These are phyloP conservation scores for Candida loeiensis DNA, from an alignment of 805 yeast genomes.

Conservation along the genomic window DNA sequence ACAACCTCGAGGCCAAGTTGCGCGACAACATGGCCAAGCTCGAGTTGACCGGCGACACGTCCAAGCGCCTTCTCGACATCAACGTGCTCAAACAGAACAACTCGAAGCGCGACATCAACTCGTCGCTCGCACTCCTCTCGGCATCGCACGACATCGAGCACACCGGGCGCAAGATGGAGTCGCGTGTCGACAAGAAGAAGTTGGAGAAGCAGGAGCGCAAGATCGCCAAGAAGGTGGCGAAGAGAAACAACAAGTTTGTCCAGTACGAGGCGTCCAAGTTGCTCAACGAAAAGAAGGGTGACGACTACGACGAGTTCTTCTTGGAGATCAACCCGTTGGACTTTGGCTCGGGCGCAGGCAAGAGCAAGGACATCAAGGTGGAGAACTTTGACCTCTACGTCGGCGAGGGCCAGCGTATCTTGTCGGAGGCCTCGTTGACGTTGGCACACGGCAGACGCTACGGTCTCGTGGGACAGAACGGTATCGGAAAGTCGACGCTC, in stretches of 20 bases:
- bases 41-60: slow-evolving; percentile 79
- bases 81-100: slow-evolving; percentile 58
- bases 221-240: slow-evolving; percentile 95
- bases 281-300: slow-evolving; percentile 57
- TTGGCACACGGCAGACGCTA: slow-evolving; percentile 90
- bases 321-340: slow-evolving; percentile 94
- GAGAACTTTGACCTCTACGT: slow-evolving; percentile 93
- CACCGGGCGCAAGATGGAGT: slow-evolving; percentile 86
- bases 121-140: slow-evolving; percentile 72
- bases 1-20: slow-evolving; percentile 49
- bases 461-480: slow-evolving; percentile 97
- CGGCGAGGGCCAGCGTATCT: slow-evolving; percentile 91
- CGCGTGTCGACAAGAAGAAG: slow-evolving; percentile 93
- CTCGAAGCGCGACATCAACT: slow-evolving; percentile 66
- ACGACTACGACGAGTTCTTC: slow-evolving; percentile 92
- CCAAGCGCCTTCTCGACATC: slow-evolving; percentile 79
- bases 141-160: slow-evolving; percentile 85
- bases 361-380: slow-evolving; percentile 92
- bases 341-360: slow-evolving; percentile 77
- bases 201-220: slow-evolving; percentile 96
- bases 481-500: slow-evolving; percentile 98
- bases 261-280: slow-evolving; percentile 92
- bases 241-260: slow-evolving; percentile 78
- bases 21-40: slow-evolving; percentile 68
- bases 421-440: slow-evolving; percentile 82